phyloP scores from a whole-genome alignment of 23 red algal genomes.

The Agarophyton chilense region DNA sequence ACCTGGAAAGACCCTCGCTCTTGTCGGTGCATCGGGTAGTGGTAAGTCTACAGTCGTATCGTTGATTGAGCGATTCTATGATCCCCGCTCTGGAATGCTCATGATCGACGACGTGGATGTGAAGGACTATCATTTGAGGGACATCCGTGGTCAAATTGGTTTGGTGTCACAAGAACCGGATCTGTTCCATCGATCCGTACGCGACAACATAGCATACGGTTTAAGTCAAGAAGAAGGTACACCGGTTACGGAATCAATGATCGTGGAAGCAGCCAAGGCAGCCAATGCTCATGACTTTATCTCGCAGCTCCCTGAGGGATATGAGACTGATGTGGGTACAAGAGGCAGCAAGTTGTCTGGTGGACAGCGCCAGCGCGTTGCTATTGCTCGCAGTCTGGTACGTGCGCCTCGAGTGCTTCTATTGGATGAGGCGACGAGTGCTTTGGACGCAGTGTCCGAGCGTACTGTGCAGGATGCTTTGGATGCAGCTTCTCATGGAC shows the following conservation, averaged over 20 bases:
- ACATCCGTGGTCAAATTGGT: slow-evolving; percentile 61
- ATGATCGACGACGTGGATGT: slow-evolving; percentile 53
- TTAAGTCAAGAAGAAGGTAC: slow-evolving; percentile 64
- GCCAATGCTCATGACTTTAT: slow-evolving; percentile 92
- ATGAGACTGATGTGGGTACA: slow-evolving; percentile 85
- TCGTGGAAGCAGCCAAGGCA: slow-evolving; percentile 64
- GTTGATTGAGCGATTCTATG: slow-evolving; percentile 87
- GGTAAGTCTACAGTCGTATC: slow-evolving; percentile 88
- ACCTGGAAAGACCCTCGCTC: slow-evolving; percentile 85
- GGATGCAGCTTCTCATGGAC: slow-evolving; percentile 65
- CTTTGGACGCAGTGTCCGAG: slow-evolving; percentile 90
- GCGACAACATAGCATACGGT: slow-evolving; percentile 87
- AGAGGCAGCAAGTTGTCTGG: slow-evolving; percentile 83
- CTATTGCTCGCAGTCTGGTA: slow-evolving; percentile 89
- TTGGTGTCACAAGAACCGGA: slow-evolving; percentile 91
- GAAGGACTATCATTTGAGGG: slow-evolving; percentile 26
- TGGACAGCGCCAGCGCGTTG: slow-evolving; percentile 90
- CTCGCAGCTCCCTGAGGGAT: slow-evolving; percentile 68
- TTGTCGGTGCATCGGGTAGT: slow-evolving; percentile 86
- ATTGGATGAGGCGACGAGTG: slow-evolving; percentile 91
- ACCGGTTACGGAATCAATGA: slow-evolving; percentile 63
- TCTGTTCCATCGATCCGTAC: slow-evolving; percentile 77
- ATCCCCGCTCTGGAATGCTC: slow-evolving; percentile 66
- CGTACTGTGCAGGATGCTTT: slow-evolving; percentile 86
- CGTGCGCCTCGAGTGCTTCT: slow-evolving; percentile 79